These are phyloP conservation scores for Coprinopsis cinerea DNA, from an alignment of 768 basidiomycete species.

Conservation along the genomic window DNA sequence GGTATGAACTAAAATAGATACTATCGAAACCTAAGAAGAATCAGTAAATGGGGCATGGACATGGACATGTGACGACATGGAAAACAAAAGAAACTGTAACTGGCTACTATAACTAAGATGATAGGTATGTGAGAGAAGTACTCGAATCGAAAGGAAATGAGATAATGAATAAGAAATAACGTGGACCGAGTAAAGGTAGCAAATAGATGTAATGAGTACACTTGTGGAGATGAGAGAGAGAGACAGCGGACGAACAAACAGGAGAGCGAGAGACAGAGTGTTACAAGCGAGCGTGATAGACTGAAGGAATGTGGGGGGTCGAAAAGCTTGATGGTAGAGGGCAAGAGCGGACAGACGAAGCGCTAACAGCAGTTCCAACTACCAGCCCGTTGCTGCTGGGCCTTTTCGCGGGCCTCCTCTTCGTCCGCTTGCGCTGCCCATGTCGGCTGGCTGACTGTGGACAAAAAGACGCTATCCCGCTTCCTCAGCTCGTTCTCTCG, in stretches of 20 bases:
- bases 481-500: slow-evolving; percentile 73
- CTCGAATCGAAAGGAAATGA: slow-evolving; percentile 15
- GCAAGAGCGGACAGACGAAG: slow-evolving; percentile 15
- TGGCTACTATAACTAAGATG: slow-evolving; percentile 17
- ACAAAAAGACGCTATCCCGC: slow-evolving; percentile 79
- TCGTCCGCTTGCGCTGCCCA: slow-evolving; percentile 80
- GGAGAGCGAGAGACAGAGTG: not conserved
- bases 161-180: slow-evolving; percentile 5
- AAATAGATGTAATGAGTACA: slow-evolving; percentile 10
- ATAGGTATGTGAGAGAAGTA: slow-evolving; percentile 15
- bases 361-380: slow-evolving; percentile 70
- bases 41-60: slow-evolving; percentile 16
- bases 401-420: slow-evolving; percentile 62
- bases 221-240: slow-evolving; percentile 9
- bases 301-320: no score
- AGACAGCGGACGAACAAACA: not conserved
- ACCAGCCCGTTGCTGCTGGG: slow-evolving; percentile 33
- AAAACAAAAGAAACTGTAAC: not conserved
- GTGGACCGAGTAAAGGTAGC: slow-evolving; percentile 8
- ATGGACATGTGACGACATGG: slow-evolving; percentile 6
- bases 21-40: slow-evolving; percentile 24
- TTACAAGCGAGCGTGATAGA: no score
- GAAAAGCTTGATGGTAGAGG: no score
- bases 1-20: slow-evolving; percentile 41
- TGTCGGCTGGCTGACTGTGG: slow-evolving; percentile 53